Conservation (phyloP, 2,329 filamentous ascomycete genomes). For the Cladorrhinum sp. region DNA sequence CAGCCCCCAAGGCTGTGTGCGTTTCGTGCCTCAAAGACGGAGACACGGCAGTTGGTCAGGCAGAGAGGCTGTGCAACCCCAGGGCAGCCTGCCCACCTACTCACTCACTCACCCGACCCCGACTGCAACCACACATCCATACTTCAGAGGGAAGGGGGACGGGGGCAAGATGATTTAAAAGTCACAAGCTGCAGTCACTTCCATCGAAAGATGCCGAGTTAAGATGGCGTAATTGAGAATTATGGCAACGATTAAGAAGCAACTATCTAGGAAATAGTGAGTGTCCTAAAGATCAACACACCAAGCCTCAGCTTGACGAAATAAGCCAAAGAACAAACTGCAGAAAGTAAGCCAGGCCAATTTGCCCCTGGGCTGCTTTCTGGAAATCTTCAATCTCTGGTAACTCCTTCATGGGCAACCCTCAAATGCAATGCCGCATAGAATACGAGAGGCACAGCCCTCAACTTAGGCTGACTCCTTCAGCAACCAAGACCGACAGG, state of each 20-base stretch:
- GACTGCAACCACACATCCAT: not conserved
- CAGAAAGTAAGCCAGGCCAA: not conserved
- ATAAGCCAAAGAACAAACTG: not conserved
- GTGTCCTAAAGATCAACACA: no score
- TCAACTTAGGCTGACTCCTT: not conserved
- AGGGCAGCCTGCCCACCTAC: not conserved
- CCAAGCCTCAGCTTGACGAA: not conserved
- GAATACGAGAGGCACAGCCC: not conserved
- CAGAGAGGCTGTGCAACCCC: not conserved
- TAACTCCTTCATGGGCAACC: no score
- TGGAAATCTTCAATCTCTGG: no score
- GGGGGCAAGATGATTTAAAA: no score
- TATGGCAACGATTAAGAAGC: no score
- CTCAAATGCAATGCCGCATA: no score
- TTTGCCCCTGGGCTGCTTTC: not conserved
- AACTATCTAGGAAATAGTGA: no score
- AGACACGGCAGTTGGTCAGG: not conserved
- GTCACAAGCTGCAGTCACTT: no score
- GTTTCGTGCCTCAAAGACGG: not conserved
- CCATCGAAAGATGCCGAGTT: no score
- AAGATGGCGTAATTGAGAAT: no score
- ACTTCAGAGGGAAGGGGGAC: not conserved
- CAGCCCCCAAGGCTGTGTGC: not conserved
- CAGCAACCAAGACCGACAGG: not conserved
- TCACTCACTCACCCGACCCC: not conserved